phyloP scores from a whole-genome alignment of 2,329 filamentous ascomycete genomes.

The Thermoascus crustaceus region DNA sequence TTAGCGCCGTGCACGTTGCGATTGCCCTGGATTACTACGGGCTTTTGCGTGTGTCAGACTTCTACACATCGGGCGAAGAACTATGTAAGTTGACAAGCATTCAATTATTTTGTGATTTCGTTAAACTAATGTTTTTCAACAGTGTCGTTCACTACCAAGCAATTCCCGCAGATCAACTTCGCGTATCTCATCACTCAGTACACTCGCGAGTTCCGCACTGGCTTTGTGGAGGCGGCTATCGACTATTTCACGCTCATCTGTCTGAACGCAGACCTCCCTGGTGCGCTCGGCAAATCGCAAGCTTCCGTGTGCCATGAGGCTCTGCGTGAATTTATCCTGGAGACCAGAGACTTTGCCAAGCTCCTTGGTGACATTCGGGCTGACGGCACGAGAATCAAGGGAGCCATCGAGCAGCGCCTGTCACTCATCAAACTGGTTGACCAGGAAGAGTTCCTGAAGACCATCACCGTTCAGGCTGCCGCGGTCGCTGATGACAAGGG shows the following conservation, averaged over 20 bases:
- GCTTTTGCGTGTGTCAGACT: conserved; percentile 77
- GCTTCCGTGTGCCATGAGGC: conserved; percentile 82
- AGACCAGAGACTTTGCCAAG: conserved; percentile 91
- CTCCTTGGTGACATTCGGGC: conserved; percentile 83
- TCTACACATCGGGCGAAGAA: conserved; percentile 64
- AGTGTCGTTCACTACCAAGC: conserved; percentile 48
- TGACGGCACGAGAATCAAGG: conserved; percentile 76
- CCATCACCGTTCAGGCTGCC: conserved; percentile 88
- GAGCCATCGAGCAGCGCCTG: conserved; percentile 79
- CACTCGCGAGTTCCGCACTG: conserved; percentile 89
- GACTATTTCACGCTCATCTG: conserved; percentile 91
- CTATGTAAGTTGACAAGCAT: conserved; percentile 37
- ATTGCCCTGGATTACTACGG: conserved; percentile 85
- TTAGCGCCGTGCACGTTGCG: conserved; percentile 91
- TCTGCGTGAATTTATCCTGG: conserved; percentile 86
- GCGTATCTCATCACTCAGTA: conserved; percentile 90
- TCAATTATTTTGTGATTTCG: conserved; percentile 2
- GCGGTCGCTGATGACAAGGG: conserved; percentile 91
- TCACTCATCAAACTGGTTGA: conserved; percentile 70
- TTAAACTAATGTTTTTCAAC: conserved; percentile 15
- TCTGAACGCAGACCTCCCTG: conserved; percentile 75
- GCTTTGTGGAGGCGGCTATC: conserved; percentile 78
- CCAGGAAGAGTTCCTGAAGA: conserved; percentile 76
- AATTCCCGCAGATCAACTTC: conserved; percentile 78
- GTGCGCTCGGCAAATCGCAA: conserved; percentile 67